phyloP scores from a whole-genome alignment of 192 early-diverging fungal species.

The Diversispora epigaea region DNA sequence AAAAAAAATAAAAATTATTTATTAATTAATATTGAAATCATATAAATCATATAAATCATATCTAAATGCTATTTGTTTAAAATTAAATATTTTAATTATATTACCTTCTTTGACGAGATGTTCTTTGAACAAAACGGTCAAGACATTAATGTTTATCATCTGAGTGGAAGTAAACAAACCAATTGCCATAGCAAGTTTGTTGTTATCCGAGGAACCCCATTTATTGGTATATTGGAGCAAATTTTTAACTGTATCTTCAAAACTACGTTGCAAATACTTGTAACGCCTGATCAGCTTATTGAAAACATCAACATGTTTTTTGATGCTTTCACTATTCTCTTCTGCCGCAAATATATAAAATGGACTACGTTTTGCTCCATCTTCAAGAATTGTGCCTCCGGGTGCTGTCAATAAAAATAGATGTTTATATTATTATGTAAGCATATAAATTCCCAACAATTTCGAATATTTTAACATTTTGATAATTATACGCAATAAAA shows the following conservation, averaged over 20 bases:
- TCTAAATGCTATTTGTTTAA: background rate
- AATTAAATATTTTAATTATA: background rate
- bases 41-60: too few relatives aligned
- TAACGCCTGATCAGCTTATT: conserved; percentile 88
- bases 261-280: conserved; percentile 86
- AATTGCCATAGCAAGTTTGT: conserved; percentile 75
- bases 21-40: background rate
- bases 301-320: conserved; percentile 80
- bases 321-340: conserved; percentile 67
- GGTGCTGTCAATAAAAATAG: conserved; percentile 56
- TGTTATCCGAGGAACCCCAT: conserved; percentile 73
- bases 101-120: conserved; percentile 90
- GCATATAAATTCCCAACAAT: background rate
- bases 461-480: background rate
- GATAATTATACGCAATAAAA: background rate
- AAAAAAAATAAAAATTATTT: background rate
- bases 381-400: conserved; percentile 74
- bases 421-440: background rate
- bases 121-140: conserved; percentile 83
- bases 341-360: conserved; percentile 78
- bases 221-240: conserved; percentile 90
- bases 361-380: conserved; percentile 74
- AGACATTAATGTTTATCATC: conserved; percentile 68
- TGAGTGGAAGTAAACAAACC: conserved; percentile 71
- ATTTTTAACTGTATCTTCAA: conserved; percentile 83